Evolutionary conservation across 78 protist species (phyloP), one percentile per base, ranked within the genome.

Genomic region (Anaeramoeba ignava): DNA sequence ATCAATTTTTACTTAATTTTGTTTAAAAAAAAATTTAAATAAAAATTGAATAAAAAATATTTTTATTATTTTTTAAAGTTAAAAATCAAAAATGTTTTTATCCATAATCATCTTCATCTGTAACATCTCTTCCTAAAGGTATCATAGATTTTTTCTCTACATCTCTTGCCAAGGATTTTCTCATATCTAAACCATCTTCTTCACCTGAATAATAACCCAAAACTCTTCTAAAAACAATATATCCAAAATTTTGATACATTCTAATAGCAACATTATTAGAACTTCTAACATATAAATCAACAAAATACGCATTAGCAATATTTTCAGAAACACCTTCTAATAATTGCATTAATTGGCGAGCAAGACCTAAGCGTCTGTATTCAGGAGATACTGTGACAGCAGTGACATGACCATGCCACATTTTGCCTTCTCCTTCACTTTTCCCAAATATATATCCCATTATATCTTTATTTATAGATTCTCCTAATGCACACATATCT

Each of bases 131-230:
- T 54, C 73, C 73, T 17, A 54, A 17, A 27, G 73, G 73, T 8
- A 54, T 17, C 17, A 54, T 54, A 17, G 73, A 54, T 54, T 54
- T 17, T 54, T 54, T 54, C 8, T 54, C 17, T 17, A 54, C 73
- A 54, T 54, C 73, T 54, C 73, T 54, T 54, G 73, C 8, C 17
- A 54, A 54, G 17, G 73, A 8, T 17, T 54, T 54, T 54, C 73
- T 54, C 73, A 54, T 8, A 54, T 54, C 73, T 54, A 54, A 54
- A 17, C 73, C 73, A 54, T 54, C 73, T 54, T 54, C 73, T 54
- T 54, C 73, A 54, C 73, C 73, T 27, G 73, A 54, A 54, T 54
- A 54, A 54, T 54, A 54, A 54, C 17, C 17, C 73, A 54, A 54
- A 54, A 54, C 73, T 17, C 73, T 54, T 54, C 73, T 54, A 17